Evolutionary conservation across 768 basidiomycete species (phyloP).

Genomic region (Tephrocybe rancida): DNA sequence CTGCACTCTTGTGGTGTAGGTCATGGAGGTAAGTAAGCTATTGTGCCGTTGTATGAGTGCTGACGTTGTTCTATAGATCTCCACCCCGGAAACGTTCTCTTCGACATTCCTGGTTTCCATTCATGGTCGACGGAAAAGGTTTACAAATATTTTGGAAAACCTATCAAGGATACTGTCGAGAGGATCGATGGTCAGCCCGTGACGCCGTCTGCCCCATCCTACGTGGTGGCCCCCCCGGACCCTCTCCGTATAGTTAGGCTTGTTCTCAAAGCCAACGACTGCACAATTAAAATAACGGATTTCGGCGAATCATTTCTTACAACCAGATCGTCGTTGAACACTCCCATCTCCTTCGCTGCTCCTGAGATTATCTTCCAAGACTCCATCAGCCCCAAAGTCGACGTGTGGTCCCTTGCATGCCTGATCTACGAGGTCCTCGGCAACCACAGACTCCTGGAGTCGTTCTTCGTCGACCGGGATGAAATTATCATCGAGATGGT

Average conservation of each 20-base stretch:
- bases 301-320: conserved; percentile 12
- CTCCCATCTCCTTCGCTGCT: conserved; percentile 6
- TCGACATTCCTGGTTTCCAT: background rate
- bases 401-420: conserved; percentile 5
- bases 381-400: background rate
- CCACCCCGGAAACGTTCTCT: background rate
- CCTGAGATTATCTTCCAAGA: conserved; percentile 8
- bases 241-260: conserved; percentile 2
- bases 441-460: background rate
- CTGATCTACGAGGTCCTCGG: conserved; percentile 7
- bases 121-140: conserved; percentile 9
- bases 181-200: conserved; percentile 2
- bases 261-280: conserved; percentile 2
- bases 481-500: conserved; percentile 6
- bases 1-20: conserved; percentile 60
- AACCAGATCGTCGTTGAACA: background rate
- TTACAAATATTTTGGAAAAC: conserved; percentile 5
- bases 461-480: conserved; percentile 4
- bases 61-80: conserved; percentile 1
- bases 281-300: conserved; percentile 8
- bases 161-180: background rate
- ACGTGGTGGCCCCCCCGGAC: conserved; percentile 1
- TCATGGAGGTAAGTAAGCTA: conserved; percentile 63
- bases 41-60: conserved; percentile 60
- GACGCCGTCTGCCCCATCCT: background rate